A percentile compares a stretch with the other conserved stretches of the same genome.
These are phyloP conservation scores for Mycena crocata DNA, from an alignment of 768 basidiomycete species.

Conservation along the genomic window DNA sequence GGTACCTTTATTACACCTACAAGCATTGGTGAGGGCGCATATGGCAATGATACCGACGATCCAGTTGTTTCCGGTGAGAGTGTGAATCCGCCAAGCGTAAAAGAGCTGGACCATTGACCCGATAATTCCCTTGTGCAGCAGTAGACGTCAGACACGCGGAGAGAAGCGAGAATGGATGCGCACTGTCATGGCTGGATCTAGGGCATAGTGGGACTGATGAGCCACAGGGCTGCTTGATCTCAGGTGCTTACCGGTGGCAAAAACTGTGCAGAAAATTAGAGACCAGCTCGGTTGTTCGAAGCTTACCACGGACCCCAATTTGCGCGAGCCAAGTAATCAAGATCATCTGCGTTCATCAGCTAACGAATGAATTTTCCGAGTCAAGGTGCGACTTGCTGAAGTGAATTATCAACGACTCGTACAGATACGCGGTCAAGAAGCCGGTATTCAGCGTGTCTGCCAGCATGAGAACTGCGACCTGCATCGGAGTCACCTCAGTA, in stretches of 20 bases:
- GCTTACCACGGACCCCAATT: slow-evolving; percentile 42
- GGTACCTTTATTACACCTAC: slow-evolving; percentile 23
- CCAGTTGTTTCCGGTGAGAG: slow-evolving; percentile 30
- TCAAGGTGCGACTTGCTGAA: slow-evolving; percentile 42
- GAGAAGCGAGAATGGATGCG: not conserved
- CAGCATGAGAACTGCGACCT: slow-evolving; percentile 50
- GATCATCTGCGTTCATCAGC: slow-evolving; percentile 35
- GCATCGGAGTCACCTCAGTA: not conserved
- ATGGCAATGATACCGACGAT: slow-evolving; percentile 21
- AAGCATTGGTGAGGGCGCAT: slow-evolving; percentile 32
- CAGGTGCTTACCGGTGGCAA: slow-evolving; percentile 35
- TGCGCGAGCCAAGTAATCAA: slow-evolving; percentile 38
- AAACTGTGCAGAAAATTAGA: no score
- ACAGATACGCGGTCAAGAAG: slow-evolving; percentile 47
- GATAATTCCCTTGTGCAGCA: slow-evolving; percentile 36
- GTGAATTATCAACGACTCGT: slow-evolving; percentile 49
- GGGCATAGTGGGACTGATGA: not conserved
- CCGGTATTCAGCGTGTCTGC: slow-evolving; percentile 53
- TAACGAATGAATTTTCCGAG: not conserved
- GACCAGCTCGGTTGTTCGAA: no score
- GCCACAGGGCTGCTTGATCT: not conserved
- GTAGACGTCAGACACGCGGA: not conserved
- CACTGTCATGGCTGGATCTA: slow-evolving; percentile 41
- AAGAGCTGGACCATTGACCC: slow-evolving; percentile 37
- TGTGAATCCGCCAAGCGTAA: slow-evolving; percentile 43